Evolutionary conservation across 2,329 filamentous ascomycete species (phyloP).

Genomic region (Chaetomiaceae sp.): DNA sequence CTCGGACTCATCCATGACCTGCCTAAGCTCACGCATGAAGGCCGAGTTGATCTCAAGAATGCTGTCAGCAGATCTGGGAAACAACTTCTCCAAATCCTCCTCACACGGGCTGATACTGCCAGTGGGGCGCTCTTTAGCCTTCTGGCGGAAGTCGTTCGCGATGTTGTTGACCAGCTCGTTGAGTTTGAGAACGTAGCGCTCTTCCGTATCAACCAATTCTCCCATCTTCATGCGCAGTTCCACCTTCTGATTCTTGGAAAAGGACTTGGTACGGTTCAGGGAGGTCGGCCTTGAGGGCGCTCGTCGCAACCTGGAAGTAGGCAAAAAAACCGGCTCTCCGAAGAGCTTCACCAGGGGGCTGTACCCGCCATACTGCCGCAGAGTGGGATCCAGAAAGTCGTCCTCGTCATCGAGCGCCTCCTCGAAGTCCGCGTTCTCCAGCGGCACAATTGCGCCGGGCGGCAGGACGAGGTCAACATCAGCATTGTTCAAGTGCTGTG

Average conservation of each 20-base stretch:
- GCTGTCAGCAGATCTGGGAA: constrained; percentile 71
- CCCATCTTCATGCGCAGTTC: constrained; percentile 81
- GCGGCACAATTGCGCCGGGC: constrained; percentile 64
- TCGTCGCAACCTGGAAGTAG: constrained; percentile 75
- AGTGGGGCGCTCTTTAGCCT: constrained; percentile 51
- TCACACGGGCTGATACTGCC: constrained; percentile 66
- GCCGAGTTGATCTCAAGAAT: constrained; percentile 77
- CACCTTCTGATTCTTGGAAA: constrained; percentile 75
- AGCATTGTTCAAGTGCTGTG: constrained; percentile 76
- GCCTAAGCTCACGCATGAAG: constrained; percentile 71
- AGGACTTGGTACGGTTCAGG: constrained; percentile 69
- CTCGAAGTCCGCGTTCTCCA: constrained; percentile 53
- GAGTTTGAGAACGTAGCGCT: constrained; percentile 85
- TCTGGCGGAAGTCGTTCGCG: constrained; percentile 70
- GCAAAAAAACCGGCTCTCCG: constrained; percentile 79
- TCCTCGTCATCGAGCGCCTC: constrained; percentile 58
- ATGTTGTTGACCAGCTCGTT: constrained; percentile 76
- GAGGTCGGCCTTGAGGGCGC: constrained; percentile 82
- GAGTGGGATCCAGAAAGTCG: constrained; percentile 56
- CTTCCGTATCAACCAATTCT: constrained; percentile 88
- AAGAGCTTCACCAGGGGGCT: constrained; percentile 70
- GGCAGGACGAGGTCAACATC: constrained; percentile 86
- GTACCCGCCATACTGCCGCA: constrained; percentile 71
- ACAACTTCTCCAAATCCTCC: constrained; percentile 67
- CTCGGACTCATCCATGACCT: constrained; percentile 76